These are phyloP conservation scores for Acacia pycnantha DNA, from an alignment of 331 rosid genomes.

Conservation along the genomic window DNA sequence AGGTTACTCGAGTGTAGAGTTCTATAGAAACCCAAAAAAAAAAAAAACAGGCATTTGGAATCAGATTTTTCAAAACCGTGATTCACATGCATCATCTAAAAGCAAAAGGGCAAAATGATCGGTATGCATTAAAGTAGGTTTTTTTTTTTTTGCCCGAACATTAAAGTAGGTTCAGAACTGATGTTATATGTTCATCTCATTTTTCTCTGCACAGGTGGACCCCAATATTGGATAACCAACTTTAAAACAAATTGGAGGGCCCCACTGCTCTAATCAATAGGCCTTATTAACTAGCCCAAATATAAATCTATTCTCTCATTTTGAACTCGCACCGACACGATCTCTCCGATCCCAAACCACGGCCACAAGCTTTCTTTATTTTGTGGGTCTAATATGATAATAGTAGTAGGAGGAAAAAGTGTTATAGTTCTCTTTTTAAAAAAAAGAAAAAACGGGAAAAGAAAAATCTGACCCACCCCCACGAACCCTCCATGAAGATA, in stretches of 20 bases:
- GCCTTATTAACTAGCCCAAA: neutral
- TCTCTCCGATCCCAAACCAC: conserved; percentile 28
- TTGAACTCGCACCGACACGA: conserved; percentile 49
- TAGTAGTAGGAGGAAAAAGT: neutral
- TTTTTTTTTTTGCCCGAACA: no score
- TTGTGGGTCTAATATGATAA: conserved; percentile 30
- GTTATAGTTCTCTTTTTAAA: neutral
- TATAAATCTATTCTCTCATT: neutral
- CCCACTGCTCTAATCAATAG: neutral
- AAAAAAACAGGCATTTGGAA: neutral
- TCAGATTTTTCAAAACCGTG: neutral
- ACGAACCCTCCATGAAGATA: conserved; percentile 13
- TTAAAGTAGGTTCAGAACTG: neutral
- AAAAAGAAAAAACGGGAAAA: neutral
- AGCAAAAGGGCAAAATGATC: neutral
- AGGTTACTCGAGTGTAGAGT: neutral
- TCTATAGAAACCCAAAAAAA: neutral
- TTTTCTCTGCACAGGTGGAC: no score
- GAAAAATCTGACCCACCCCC: conserved; percentile 10
- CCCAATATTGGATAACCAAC: neutral
- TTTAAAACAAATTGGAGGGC: neutral
- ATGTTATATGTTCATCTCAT: neutral
- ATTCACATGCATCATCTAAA: neutral
- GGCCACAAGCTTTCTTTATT: conserved; percentile 11
- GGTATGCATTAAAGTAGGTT: neutral